Conservation (phyloP, 2,329 filamentous ascomycete species). For the Xylariales sp. region DNA sequence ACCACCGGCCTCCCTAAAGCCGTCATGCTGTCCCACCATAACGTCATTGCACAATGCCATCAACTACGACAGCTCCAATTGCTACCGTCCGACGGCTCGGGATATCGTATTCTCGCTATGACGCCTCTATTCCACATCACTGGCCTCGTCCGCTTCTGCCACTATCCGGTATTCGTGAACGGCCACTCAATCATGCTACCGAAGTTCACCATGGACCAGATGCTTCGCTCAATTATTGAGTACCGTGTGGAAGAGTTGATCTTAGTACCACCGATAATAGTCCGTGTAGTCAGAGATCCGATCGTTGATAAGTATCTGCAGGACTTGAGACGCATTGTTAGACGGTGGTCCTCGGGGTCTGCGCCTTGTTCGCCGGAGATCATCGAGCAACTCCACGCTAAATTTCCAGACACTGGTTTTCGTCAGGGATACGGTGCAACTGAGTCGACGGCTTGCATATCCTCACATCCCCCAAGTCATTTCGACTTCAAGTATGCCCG, state of each 20-base stretch:
- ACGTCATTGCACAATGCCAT: constrained; percentile 12
- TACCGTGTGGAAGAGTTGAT: constrained; percentile 19
- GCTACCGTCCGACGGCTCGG: constrained; percentile 2
- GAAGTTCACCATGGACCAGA: constrained; percentile 17
- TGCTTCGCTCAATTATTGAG: constrained; percentile 16
- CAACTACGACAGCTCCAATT: constrained; percentile 11
- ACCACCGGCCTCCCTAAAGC: constrained; percentile 12
- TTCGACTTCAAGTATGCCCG: constrained; percentile 53
- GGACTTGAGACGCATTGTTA: constrained; percentile 26
- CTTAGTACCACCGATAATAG: constrained; percentile 20
- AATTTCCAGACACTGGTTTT: constrained; percentile 55
- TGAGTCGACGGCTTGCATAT: constrained; percentile 58
- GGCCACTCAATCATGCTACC: constrained; percentile 19
- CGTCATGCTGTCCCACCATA: constrained; percentile 13
- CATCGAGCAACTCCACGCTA: constrained; percentile 46
- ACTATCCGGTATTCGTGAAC: constrained; percentile 16
- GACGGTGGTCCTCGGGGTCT: constrained; percentile 53
- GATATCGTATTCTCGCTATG: constrained; percentile 8
- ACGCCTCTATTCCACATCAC: constrained; percentile 19
- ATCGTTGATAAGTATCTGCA: constrained; percentile 12
- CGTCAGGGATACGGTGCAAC: constrained; percentile 66
- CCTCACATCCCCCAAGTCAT: constrained; percentile 49
- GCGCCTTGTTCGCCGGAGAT: constrained; percentile 53
- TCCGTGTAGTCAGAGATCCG: constrained; percentile 17
- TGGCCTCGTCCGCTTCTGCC: constrained; percentile 13